Percentiles rank a stretch among this genome's conserved stretches.
These are phyloP conservation scores for Parastagonospora nodorum DNA, from an alignment of 2,329 filamentous ascomycete genomes.

Conservation along the genomic window DNA sequence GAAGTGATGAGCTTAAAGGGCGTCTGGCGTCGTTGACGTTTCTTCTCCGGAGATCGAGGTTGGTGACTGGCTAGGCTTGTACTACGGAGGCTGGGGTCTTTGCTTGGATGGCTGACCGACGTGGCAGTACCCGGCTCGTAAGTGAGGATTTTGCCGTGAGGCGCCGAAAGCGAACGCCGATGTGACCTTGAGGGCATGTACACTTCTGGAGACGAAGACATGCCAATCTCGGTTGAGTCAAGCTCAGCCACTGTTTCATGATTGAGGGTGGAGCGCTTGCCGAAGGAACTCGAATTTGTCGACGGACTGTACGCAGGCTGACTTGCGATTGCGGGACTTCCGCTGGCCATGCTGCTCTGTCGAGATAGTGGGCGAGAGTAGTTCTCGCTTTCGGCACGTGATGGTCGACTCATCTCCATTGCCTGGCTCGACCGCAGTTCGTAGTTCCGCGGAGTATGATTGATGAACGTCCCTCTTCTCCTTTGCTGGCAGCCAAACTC, in stretches of 20 bases:
- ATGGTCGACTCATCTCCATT: slow-evolving; percentile 21
- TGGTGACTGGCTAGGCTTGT: slow-evolving; percentile 11
- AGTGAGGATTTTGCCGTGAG: slow-evolving; percentile 16
- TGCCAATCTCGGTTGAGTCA: slow-evolving; percentile 18
- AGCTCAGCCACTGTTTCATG: slow-evolving; percentile 19
- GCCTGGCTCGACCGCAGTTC: slow-evolving; percentile 26
- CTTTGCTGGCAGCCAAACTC: slow-evolving; percentile 29
- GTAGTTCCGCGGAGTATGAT: slow-evolving; percentile 40
- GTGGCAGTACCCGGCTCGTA: slow-evolving; percentile 11
- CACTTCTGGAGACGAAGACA: slow-evolving; percentile 12
- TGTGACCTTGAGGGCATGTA: slow-evolving; percentile 12
- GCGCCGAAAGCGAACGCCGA: slow-evolving; percentile 22
- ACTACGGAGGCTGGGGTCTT: slow-evolving; percentile 12
- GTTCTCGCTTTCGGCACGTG: slow-evolving; percentile 22
- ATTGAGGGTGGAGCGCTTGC: slow-evolving; percentile 12
- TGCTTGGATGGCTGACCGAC: slow-evolving; percentile 7
- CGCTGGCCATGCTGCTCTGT: slow-evolving; percentile 10
- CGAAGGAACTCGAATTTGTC: slow-evolving; percentile 8
- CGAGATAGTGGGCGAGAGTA: slow-evolving; percentile 24
- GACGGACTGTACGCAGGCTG: slow-evolving; percentile 15
- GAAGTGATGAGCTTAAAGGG: slow-evolving; percentile 25
- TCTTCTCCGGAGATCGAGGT: slow-evolving; percentile 17
- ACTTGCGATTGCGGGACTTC: slow-evolving; percentile 1
- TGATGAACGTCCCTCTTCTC: slow-evolving; percentile 38
- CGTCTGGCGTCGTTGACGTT: slow-evolving; percentile 33